phyloP scores from a whole-genome alignment of 2,329 filamentous ascomycete species.

The Epicoccum nigrum region DNA sequence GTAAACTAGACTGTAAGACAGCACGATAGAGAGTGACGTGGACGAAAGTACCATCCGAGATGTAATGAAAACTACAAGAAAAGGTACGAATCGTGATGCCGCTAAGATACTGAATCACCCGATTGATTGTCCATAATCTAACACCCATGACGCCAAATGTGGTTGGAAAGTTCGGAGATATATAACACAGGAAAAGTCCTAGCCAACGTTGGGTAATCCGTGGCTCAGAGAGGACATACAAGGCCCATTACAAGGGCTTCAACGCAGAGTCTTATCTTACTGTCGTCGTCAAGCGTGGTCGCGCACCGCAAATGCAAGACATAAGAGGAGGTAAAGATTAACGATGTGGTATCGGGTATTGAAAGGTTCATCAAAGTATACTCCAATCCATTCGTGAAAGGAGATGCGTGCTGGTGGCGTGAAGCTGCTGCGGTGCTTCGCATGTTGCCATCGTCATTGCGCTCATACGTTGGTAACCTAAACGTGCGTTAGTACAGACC shows the following conservation, averaged over 20 bases:
- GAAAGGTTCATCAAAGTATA: slow-evolving; percentile 17
- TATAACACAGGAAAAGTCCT: slow-evolving; percentile 30
- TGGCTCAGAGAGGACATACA: slow-evolving; percentile 14
- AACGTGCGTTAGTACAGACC: slow-evolving; percentile 19
- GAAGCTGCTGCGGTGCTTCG: slow-evolving; percentile 12
- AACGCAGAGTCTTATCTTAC: slow-evolving; percentile 31
- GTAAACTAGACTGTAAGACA: slow-evolving; percentile 1
- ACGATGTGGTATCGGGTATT: slow-evolving; percentile 26
- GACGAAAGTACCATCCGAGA: slow-evolving; percentile 19
- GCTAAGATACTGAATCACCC: slow-evolving; percentile 18
- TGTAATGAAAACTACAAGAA: slow-evolving; percentile 5
- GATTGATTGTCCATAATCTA: slow-evolving; percentile 25
- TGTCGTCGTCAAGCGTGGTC: slow-evolving; percentile 39
- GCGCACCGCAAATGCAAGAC: slow-evolving; percentile 26
- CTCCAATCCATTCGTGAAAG: slow-evolving; percentile 20
- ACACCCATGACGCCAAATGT: slow-evolving; percentile 19
- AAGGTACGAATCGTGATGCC: slow-evolving; percentile 18
- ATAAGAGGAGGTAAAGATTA: slow-evolving; percentile 27
- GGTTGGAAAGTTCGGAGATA: slow-evolving; percentile 22
- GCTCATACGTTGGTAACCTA: slow-evolving; percentile 48
- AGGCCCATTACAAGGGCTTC: slow-evolving; percentile 19
- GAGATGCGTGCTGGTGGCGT: slow-evolving; percentile 15
- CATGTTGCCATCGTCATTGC: slow-evolving; percentile 19
- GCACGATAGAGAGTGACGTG: slow-evolving; percentile 15
- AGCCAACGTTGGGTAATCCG: slow-evolving; percentile 8